Conservation (phyloP, 176 grass and related monocot species). For the Guadua angustifolia region DNA sequence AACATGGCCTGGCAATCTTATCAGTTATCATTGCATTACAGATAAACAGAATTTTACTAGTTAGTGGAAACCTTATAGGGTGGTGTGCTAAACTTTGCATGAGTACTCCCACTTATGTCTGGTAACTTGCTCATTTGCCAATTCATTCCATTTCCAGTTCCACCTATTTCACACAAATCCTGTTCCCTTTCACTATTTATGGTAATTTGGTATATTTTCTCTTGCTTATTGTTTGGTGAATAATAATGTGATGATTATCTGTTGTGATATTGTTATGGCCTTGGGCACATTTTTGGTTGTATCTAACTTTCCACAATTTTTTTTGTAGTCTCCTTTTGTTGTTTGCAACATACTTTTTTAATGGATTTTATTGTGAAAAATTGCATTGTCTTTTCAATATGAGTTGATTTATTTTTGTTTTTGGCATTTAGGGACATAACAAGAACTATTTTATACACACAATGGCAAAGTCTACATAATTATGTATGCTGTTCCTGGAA, state of each 20-base stretch:
- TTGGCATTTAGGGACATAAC: background rate
- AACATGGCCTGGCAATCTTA: background rate
- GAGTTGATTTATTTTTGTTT: background rate
- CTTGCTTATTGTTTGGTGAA: background rate
- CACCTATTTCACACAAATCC: background rate
- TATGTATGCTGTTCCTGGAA: background rate
- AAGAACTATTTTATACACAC: background rate
- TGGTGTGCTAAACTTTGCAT: background rate
- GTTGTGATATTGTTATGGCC: background rate
- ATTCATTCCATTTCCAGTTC: background rate
- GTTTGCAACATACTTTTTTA: background rate
- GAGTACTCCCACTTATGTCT: background rate
- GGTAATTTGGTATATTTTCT: background rate
- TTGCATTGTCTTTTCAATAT: background rate
- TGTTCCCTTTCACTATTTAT: background rate
- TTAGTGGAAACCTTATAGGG: background rate
- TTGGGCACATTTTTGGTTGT: background rate
- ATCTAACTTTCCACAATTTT: background rate
- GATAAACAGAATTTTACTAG: background rate
- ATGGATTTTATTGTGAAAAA: background rate
- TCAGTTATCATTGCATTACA: background rate
- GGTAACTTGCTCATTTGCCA: background rate
- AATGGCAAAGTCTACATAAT: background rate
- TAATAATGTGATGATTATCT: background rate
- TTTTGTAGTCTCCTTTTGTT: background rate